Conservation (phyloP, 2,329 filamentous ascomycete species). For the Sporothrix schenckii region DNA sequence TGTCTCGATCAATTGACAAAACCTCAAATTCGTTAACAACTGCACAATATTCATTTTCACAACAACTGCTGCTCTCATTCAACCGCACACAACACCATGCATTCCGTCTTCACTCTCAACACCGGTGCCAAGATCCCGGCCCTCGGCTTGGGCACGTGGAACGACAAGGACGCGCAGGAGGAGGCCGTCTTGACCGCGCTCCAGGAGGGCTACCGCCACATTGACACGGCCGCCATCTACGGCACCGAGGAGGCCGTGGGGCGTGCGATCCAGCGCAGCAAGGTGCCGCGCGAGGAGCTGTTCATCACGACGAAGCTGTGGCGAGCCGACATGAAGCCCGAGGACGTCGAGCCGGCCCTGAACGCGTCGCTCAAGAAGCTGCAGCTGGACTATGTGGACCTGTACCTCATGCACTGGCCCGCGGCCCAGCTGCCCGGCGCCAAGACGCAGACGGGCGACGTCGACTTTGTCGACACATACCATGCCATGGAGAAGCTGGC, state of each 20-base stretch:
- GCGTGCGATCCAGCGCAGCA: slow-evolving; percentile 56
- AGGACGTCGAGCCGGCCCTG: slow-evolving; percentile 62
- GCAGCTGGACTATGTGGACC: slow-evolving; percentile 38
- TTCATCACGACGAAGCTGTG: slow-evolving; percentile 69
- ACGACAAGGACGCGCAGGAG: slow-evolving; percentile 23
- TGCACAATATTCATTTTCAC: background rate
- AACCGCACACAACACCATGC: background rate
- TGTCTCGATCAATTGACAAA: background rate
- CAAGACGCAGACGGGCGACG: slow-evolving; percentile 12
- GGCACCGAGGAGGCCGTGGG: slow-evolving; percentile 65
- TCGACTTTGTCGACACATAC: slow-evolving; percentile 47
- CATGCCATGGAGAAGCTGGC: slow-evolving; percentile 60
- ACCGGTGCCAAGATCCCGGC: slow-evolving; percentile 30
- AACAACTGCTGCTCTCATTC: background rate
- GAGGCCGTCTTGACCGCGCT: slow-evolving; percentile 45
- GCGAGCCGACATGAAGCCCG: slow-evolving; percentile 65
- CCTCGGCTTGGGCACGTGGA: slow-evolving; percentile 34
- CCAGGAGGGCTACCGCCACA: slow-evolving; percentile 56
- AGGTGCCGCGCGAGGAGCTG: slow-evolving; percentile 56
- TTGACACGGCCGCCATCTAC: slow-evolving; percentile 66
- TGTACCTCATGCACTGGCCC: slow-evolving; percentile 35
- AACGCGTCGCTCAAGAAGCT: slow-evolving; percentile 61
- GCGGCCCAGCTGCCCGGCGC: background rate
- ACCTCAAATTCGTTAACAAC: too few species aligned
- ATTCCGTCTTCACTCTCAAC: slow-evolving; percentile 25